Percentiles rank a stretch among this genome's conserved stretches.
These are phyloP conservation scores for Boletus huronensis DNA, from an alignment of 768 basidiomycete genomes.

Conservation along the genomic window DNA sequence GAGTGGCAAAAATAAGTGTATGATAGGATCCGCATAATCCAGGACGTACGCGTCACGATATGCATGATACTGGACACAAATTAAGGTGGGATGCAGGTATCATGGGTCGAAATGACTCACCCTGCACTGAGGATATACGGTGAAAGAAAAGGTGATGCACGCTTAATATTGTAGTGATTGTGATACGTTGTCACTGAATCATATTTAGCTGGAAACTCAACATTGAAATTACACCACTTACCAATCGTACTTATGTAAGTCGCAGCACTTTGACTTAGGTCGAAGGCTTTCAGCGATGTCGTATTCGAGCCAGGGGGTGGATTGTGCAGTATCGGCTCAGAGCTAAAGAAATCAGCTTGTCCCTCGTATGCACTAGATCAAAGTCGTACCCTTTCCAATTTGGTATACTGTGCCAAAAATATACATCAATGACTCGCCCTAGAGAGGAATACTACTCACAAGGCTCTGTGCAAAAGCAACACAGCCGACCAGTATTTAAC, in stretches of 20 bases:
- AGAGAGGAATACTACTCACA: constrained; percentile 49
- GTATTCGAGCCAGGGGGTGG: constrained; percentile 39
- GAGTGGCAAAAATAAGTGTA: constrained; percentile 12
- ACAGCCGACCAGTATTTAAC: constrained; percentile 76
- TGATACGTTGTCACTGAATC: constrained; percentile 50
- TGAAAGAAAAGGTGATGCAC: constrained; percentile 61
- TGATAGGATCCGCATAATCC: neutral
- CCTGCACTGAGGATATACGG: constrained; percentile 69
- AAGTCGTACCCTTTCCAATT: constrained; percentile 59
- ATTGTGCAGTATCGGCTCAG: constrained; percentile 43
- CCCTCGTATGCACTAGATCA: neutral
- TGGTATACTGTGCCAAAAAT: constrained; percentile 50
- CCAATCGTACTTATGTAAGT: constrained; percentile 65
- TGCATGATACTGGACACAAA: constrained; percentile 65
- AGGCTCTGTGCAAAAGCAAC: constrained; percentile 70
- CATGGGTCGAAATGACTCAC: constrained; percentile 40
- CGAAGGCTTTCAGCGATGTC: constrained; percentile 62
- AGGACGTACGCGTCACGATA: constrained; percentile 59
- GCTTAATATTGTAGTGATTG: constrained; percentile 57
- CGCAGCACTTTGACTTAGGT: constrained; percentile 71
- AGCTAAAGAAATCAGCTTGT: constrained; percentile 27
- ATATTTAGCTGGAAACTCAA: constrained; percentile 3
- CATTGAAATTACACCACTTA: constrained; percentile 26
- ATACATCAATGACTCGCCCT: constrained; percentile 9
- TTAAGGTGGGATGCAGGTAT: neutral